Evolutionary conservation across 2,329 filamentous ascomycete species (phyloP).

Genomic region (Orbilia brochopaga): DNA sequence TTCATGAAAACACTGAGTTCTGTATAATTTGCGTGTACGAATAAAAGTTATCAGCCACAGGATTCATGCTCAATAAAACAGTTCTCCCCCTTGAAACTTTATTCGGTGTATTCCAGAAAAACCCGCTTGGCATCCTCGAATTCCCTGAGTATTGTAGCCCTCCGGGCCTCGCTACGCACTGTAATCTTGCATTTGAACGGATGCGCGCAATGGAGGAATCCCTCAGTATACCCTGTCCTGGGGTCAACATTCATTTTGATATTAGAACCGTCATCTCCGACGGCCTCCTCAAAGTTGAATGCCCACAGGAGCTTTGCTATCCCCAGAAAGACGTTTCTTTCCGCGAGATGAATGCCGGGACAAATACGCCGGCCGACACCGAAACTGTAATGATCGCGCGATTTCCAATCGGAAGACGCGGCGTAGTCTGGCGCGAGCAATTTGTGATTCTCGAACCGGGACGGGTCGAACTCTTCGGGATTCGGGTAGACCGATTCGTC

Average conservation of each 20-base stretch:
- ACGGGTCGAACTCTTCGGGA: conserved; percentile 67
- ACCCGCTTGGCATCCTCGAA: conserved; percentile 21
- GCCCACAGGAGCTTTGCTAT: conserved; percentile 63
- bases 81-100: no score
- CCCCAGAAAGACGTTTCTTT: conserved; percentile 62
- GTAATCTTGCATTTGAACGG: conserved; percentile 56
- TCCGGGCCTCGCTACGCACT: conserved; percentile 25
- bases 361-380: conserved; percentile 67
- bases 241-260: conserved; percentile 55
- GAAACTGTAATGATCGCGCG: conserved; percentile 64
- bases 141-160: conserved; percentile 23
- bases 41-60: no score
- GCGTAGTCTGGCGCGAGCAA: conserved; percentile 65
- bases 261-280: conserved; percentile 42
- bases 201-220: conserved; percentile 57
- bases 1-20: no score
- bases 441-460: conserved; percentile 68
- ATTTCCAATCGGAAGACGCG: conserved; percentile 24
- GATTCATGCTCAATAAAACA: no score
- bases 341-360: conserved; percentile 66
- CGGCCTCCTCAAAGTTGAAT: conserved; percentile 57
- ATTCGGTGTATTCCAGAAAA: conserved; percentile 27
- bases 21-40: no score
- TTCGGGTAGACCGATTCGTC: conserved; percentile 68
- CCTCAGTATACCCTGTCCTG: conserved; percentile 56